These are phyloP conservation scores for Halteria grandinella DNA, from an alignment of 73 alveolate genomes.

Conservation along the genomic window DNA sequence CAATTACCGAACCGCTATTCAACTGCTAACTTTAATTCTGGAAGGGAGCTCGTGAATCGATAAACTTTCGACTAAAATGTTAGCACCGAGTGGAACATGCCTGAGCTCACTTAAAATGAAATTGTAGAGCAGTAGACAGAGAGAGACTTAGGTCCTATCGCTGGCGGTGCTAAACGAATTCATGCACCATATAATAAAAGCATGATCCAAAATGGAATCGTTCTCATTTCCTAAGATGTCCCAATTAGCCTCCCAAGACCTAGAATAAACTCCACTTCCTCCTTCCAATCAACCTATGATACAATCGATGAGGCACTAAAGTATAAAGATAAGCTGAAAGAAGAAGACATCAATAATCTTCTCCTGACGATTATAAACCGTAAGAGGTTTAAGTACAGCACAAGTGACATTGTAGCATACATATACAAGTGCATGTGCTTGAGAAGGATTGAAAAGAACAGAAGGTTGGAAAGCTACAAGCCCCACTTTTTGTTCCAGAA, in stretches of 20 bases:
- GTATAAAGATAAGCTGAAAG: background rate
- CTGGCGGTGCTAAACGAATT: no score
- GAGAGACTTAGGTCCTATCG: no score
- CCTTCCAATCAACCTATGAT: background rate
- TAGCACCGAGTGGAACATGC: no score
- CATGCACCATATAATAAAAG: background rate
- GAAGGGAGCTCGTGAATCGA: no score
- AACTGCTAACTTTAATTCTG: no score
- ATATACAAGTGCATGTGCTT: background rate
- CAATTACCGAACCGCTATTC: no score
- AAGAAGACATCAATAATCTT: background rate
- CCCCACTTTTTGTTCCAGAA: conserved; percentile 17
- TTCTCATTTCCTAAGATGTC: no score
- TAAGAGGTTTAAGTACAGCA: background rate
- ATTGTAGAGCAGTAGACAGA: no score
- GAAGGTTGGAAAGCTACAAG: background rate
- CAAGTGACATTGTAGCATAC: background rate
- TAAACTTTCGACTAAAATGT: no score
- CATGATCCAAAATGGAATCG: background rate
- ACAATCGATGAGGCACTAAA: background rate
- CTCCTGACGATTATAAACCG: background rate
- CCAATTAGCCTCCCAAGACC: no score
- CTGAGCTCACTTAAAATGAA: no score
- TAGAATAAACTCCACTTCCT: no score
- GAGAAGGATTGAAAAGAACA: background rate